Conservation (phyloP, 192 early-diverging fungal species). For the Gigaspora rosea region DNA sequence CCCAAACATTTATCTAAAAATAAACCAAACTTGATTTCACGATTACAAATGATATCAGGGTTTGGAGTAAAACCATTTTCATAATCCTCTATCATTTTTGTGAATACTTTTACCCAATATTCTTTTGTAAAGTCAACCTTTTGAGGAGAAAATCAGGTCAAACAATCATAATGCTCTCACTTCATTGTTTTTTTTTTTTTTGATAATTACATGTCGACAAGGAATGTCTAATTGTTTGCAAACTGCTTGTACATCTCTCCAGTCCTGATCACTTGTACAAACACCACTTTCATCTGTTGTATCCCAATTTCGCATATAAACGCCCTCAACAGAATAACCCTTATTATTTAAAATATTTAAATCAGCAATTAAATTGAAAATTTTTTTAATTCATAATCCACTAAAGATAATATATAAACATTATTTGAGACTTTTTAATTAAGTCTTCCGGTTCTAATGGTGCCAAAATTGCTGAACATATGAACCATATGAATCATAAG, state of each 20-base stretch:
- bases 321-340: constrained; percentile 68
- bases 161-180: not conserved
- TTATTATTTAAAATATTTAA: not conserved
- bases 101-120: constrained; percentile 92
- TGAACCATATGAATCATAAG: no score
- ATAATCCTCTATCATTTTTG: constrained; percentile 74
- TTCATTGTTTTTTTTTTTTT: not conserved
- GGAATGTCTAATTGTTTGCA: constrained; percentile 72
- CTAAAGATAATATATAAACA: no score
- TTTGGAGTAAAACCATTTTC: constrained; percentile 80
- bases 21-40: constrained; percentile 91
- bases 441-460: no score
- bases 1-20: constrained; percentile 62
- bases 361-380: not conserved
- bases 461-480: no score
- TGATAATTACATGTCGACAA: constrained; percentile 7
- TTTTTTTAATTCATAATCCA: not conserved
- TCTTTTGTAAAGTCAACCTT: constrained; percentile 79
- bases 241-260: constrained; percentile 72
- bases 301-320: constrained; percentile 98
- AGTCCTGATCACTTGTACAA: constrained; percentile 80
- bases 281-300: constrained; percentile 72
- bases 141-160: constrained; percentile 9
- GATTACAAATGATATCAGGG: constrained; percentile 91
- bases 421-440: no score